Conservation (phyloP, 495 filamentous ascomycete species). For the Aspergillus steynii region DNA sequence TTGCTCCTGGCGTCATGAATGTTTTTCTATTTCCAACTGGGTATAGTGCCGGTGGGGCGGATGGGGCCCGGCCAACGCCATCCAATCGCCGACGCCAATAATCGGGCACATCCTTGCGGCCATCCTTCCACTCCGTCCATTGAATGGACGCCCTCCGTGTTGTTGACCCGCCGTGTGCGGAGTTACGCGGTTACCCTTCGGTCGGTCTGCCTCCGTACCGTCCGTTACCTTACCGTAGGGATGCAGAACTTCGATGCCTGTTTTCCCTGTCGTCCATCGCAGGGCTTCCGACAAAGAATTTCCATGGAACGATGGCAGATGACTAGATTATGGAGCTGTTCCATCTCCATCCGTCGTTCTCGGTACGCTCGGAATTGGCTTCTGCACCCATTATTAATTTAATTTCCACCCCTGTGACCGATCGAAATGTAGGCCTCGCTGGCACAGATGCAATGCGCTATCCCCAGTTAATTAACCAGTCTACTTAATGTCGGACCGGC, state of each 20-base stretch:
- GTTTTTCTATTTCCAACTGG: too few relatives aligned
- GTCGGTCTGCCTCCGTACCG: too few relatives aligned
- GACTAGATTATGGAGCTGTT: too few relatives aligned
- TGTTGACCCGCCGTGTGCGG: too few relatives aligned
- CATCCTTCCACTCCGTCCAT: background rate
- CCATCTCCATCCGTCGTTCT: background rate
- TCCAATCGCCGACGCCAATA: background rate
- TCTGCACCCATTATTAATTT: background rate
- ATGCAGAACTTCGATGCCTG: background rate
- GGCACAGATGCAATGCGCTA: background rate
- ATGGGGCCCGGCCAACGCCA: too few relatives aligned
- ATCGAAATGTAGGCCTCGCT: background rate
- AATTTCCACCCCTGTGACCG: background rate
- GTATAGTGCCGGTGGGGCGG: background rate
- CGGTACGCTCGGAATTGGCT: background rate
- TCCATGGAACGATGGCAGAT: too few relatives aligned
- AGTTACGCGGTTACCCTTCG: too few relatives aligned
- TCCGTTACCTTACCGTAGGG: background rate
- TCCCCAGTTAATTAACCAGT: background rate
- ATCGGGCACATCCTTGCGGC: background rate
- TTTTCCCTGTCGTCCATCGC: too few relatives aligned
- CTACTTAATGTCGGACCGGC: background rate
- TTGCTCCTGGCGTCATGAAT: background rate
- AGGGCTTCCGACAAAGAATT: too few relatives aligned
- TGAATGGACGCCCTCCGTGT: background rate